Evolutionary conservation across 176 grass and related monocot genomes (phyloP), one percentile per base, ranked within the genome.

Genomic region (Avena sativa): DNA sequence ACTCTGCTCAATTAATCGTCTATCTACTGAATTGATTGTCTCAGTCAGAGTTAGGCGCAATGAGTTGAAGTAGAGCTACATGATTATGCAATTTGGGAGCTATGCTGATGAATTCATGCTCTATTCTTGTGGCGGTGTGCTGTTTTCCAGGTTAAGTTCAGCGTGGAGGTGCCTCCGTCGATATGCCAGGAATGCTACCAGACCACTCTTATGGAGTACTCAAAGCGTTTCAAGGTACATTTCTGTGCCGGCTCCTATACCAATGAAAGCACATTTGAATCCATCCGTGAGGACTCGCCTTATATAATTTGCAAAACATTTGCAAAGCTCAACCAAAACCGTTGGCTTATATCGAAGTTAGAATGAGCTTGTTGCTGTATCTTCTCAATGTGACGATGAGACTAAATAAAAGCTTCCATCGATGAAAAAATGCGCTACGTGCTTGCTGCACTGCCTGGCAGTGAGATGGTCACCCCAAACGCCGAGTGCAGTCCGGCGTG

Each of bases 81-180:
- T n/a, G 30, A 13, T 82, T 81, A 16, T 28, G 64, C 5, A 40
- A 53, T 78, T 53, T 46, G 6, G 40, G 62, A 14, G 51, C 38
- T 12, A n/a, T 11, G 17, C 19, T 3, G n/a, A 32, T n/a, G 16
- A 46, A 17, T 8, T 74, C 2, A 9, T 50, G 12, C 48, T 84
- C 75, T 15, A 75, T 59, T 81, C 8, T 81, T 17, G 80, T 65
- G 34, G 2, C 92, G 40, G 40, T 43, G 40, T 43, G 40, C 40
- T 43, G 40, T 43, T 43, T 43, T 43, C 40, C 40, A 98, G 97
- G 86, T 98, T 47, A 91, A 89, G 53, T 94, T 98, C 76, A 98
- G 76, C 47, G 97, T 98, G 71, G 94, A 96, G 80, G 97, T 98
- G 81, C 94, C 97, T 34, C 69, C 92, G 52, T 87, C 87, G 11